These are phyloP conservation scores for Quercus tomentella DNA, from an alignment of 331 rosid species.

Conservation along the genomic window DNA sequence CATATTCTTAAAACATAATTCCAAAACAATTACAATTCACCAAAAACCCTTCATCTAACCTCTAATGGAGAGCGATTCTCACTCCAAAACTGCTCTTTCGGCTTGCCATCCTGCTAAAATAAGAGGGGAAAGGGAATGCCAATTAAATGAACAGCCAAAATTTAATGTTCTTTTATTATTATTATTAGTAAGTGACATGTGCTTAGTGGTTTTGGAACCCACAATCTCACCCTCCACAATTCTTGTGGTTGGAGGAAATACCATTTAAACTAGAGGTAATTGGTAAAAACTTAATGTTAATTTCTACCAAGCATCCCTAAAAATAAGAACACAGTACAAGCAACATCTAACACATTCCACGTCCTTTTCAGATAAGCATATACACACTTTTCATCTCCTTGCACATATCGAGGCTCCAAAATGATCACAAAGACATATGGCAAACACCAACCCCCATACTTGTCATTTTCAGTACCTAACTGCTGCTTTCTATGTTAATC, in stretches of 20 bases:
- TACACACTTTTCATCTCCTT: not conserved
- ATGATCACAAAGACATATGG: not conserved
- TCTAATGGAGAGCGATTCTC: constrained; percentile 54
- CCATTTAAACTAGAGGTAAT: too few species aligned
- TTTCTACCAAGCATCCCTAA: not conserved
- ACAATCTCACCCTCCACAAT: too few species aligned
- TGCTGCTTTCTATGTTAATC: not conserved
- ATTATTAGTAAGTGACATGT: too few species aligned
- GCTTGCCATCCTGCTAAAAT: constrained; percentile 57
- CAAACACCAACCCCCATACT: not conserved
- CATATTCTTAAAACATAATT: constrained; percentile 3
- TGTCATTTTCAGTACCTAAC: not conserved
- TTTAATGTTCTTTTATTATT: not conserved
- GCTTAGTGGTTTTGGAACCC: too few species aligned
- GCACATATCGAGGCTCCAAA: not conserved
- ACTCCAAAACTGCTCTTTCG: constrained; percentile 48
- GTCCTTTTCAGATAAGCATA: not conserved
- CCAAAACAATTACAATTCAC: constrained; percentile 2
- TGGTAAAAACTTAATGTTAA: too few species aligned
- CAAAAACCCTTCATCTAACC: constrained; percentile 61
- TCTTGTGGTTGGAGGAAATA: too few species aligned
- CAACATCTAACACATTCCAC: not conserved
- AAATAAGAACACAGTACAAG: constrained; percentile 3
- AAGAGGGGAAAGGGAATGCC: not conserved
- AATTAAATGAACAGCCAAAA: constrained; percentile 1